These are phyloP conservation scores for Melampsora americana DNA, from an alignment of 1,284 basidiomycete genomes.

Conservation along the genomic window DNA sequence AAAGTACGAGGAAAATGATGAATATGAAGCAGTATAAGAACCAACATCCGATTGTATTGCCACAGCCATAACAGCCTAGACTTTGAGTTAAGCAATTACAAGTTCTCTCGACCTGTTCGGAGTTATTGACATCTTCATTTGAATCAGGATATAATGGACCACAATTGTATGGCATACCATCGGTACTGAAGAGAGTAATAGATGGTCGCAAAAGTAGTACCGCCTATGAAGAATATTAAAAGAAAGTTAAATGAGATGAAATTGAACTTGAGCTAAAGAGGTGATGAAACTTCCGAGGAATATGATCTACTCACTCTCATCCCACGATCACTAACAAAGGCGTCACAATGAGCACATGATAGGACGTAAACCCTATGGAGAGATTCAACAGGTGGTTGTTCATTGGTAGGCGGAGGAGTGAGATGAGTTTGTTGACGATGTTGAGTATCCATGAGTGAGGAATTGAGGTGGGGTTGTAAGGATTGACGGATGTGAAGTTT, in stretches of 20 bases:
- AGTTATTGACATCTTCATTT: slow-evolving; percentile 59
- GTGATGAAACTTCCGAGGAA: neutral
- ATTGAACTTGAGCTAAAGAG: neutral
- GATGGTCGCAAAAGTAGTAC: slow-evolving; percentile 75
- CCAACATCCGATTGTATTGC: slow-evolving; percentile 70
- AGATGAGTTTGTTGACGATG: slow-evolving; percentile 4
- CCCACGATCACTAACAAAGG: slow-evolving; percentile 74
- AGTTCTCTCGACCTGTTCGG: slow-evolving; percentile 60
- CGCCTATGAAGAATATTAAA: slow-evolving; percentile 59
- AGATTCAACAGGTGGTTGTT: slow-evolving; percentile 39
- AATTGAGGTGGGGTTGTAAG: neutral
- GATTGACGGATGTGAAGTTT: too few species aligned
- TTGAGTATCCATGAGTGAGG: neutral
- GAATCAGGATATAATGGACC: slow-evolving; percentile 53
- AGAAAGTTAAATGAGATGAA: neutral
- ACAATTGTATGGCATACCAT: slow-evolving; percentile 73
- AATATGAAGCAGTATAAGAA: slow-evolving; percentile 57
- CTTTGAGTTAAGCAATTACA: slow-evolving; percentile 70
- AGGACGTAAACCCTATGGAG: slow-evolving; percentile 70
- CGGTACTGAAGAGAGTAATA: slow-evolving; percentile 76
- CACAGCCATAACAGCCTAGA: slow-evolving; percentile 76
- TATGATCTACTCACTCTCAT: slow-evolving; percentile 65
- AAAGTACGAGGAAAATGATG: neutral
- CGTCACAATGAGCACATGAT: slow-evolving; percentile 69
- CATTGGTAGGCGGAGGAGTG: neutral